These are phyloP conservation scores for Solanum habrochaites DNA, from an alignment of 257 asterid species.

Conservation along the genomic window DNA sequence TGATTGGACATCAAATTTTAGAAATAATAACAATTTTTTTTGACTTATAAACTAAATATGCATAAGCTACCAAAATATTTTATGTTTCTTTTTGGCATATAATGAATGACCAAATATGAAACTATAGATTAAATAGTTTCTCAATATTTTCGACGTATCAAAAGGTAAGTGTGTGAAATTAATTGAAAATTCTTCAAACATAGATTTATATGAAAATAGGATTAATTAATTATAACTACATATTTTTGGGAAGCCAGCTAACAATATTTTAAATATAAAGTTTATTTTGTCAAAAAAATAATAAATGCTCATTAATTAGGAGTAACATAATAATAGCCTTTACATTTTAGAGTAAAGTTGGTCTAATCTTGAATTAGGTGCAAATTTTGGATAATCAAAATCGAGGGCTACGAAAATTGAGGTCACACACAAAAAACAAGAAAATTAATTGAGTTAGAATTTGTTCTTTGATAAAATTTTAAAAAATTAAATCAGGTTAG, in stretches of 20 bases:
- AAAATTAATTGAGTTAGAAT: background rate
- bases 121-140: background rate
- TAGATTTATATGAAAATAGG: background rate
- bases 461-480: background rate
- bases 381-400: conserved; percentile 18
- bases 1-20: background rate
- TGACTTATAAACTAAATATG: background rate
- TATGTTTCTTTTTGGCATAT: background rate
- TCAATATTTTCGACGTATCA: background rate
- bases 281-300: background rate
- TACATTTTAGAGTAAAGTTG: background rate
- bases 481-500: rapidly evolving
- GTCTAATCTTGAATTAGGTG: conserved; percentile 17
- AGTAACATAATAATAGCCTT: background rate
- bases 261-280: background rate
- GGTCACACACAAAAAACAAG: background rate
- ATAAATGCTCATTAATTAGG: conserved; percentile 4
- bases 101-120: background rate
- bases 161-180: background rate
- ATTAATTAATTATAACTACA: background rate
- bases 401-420: conserved; percentile 8
- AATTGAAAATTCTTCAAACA: background rate
- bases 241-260: background rate
- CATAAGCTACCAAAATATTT: background rate
- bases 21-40: no score